Conservation (phyloP, 768 basidiomycete genomes). For the Saitozyma podzolica region DNA sequence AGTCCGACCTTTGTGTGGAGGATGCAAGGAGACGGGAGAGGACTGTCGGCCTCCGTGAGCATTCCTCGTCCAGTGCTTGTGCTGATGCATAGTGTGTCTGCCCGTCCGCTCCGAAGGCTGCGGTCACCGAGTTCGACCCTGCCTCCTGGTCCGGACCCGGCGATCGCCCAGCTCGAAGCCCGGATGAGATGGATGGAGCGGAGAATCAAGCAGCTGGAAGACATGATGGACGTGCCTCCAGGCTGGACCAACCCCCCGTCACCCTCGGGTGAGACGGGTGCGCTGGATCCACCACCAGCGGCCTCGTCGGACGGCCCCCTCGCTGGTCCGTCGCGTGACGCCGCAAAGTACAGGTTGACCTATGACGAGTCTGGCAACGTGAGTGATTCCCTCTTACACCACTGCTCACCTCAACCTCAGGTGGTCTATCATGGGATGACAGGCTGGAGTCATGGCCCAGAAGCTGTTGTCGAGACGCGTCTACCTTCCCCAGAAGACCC, state of each 20-base stretch:
- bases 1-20: conserved; percentile 5
- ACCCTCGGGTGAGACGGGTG: not conserved
- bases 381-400: not conserved
- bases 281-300: not conserved
- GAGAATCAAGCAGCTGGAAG: not conserved
- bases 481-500: not conserved
- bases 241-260: not conserved
- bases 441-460: conserved; percentile 3
- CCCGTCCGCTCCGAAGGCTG: not conserved
- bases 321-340: not conserved
- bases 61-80: no score
- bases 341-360: conserved; percentile 8
- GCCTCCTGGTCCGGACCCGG: not conserved
- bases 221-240: not conserved
- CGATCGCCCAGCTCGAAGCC: not conserved
- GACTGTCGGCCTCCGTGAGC: conserved; percentile 14
- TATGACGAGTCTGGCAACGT: conserved; percentile 15
- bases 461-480: not conserved
- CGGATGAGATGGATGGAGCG: conserved; percentile 1
- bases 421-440: conserved; percentile 10
- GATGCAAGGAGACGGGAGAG: conserved; percentile 3
- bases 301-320: not conserved
- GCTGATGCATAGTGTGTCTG: conserved; percentile 1
- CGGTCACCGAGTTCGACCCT: not conserved
- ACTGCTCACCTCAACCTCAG: not conserved